These are phyloP conservation scores for Jimgerdemannia lactiflua DNA, from an alignment of 192 early-diverging fungal species.

Conservation along the genomic window DNA sequence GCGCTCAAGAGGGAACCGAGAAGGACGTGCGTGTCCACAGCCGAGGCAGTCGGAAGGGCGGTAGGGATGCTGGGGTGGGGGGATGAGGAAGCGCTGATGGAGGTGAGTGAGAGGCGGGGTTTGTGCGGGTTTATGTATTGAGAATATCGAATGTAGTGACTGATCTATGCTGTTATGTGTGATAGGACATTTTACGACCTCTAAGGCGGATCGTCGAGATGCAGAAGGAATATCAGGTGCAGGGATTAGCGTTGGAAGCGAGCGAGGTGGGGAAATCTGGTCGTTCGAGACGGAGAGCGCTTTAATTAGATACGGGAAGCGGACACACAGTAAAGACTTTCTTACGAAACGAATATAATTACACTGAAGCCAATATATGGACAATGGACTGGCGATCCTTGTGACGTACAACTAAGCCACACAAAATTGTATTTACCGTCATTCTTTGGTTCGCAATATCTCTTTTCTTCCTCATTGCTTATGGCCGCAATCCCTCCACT, in stretches of 20 bases:
- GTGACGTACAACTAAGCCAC: background rate
- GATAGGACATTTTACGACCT: background rate
- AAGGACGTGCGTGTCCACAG: constrained; percentile 28
- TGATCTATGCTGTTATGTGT: background rate
- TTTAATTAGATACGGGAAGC: background rate
- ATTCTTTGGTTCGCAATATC: background rate
- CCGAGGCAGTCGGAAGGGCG: constrained; percentile 31
- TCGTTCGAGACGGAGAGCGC: background rate
- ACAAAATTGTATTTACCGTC: background rate
- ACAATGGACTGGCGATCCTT: too few species aligned
- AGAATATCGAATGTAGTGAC: background rate
- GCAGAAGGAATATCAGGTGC: background rate
- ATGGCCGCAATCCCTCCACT: background rate
- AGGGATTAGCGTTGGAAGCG: background rate
- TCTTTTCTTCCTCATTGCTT: too few species aligned
- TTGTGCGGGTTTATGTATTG: background rate
- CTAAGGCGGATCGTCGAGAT: background rate
- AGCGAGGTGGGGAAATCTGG: background rate
- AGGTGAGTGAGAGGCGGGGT: background rate
- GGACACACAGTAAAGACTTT: too few species aligned
- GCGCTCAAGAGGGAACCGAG: constrained; percentile 34
- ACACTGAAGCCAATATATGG: too few species aligned
- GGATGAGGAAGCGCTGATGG: background rate
- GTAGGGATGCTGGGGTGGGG: constrained; percentile 28
- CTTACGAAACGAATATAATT: too few species aligned